Base-by-base conservation (phyloP, 83 land plant genomes). In the Larix sibirica region DNA sequence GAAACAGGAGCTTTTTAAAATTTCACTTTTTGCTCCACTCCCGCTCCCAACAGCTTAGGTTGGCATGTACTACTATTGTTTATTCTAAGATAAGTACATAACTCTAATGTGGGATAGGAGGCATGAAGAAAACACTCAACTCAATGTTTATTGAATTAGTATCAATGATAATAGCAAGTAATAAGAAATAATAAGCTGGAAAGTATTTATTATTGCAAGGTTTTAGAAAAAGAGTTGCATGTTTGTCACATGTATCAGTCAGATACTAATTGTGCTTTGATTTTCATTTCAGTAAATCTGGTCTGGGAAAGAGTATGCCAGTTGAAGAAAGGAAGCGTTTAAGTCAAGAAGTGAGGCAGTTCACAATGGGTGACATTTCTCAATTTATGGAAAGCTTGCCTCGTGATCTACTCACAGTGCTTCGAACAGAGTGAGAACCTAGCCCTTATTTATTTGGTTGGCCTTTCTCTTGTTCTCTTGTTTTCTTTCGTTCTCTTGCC, bases 261-360 rank as follows among this genome's bases (percentile, higher is more conserved):
- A 20, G 77, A 42, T 73, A 26, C 73, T 79, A 23, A 59, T 36
- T 18, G 28, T 59, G 18, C 21, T 59, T 60, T 17, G 20, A 33
- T 81, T 17, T 69, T 40, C 79, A 38, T 40, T 50, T 50, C 84
- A 98, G 99, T 88, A 96, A 93, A 85, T 88, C 96, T 21, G 88
- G 88, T 77, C 90, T 96, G 68, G 99, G 99, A 60, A 84, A 79
- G 67, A 87, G 90, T 18, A 93, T 98, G 99, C 88, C 95, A 36
- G 14, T 50, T 68, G 95, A 98, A 81, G 99, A 98, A 84, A 88
- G 81, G 79, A 86, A 56, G 31, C 79, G 71, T 5, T 44, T 98
- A 79, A 94, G 89, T 83, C 84, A 90, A 73, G 99, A 98, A 59
- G 73, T 96, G 40, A 84, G 70, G 33, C 85, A 83, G 4, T 62